Evolutionary conservation across 192 early-diverging fungal genomes (phyloP), one percentile per base, ranked within the genome.

Genomic region (Chytriomyces confervae): DNA sequence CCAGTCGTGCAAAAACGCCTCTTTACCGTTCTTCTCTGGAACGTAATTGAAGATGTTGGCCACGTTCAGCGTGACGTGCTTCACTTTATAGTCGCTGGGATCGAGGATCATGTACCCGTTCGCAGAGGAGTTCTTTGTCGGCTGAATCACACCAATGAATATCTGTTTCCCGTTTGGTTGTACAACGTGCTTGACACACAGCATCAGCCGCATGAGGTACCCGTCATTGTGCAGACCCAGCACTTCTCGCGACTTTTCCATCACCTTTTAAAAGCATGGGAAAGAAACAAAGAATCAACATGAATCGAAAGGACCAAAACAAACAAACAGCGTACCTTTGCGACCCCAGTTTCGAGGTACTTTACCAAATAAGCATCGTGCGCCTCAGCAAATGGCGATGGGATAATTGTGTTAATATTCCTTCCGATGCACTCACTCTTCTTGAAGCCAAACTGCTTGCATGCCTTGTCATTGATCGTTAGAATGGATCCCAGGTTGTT

Each of bases 321-420:
- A 45, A 29, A 47, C 36, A 72, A 50, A 5, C 36, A 79, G 6
- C 10, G 45, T 11, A 83, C 84, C 81, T 84, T 86, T 29, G 83
- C 80, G 44, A 70, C 66, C 64, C 85, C 85, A 61, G 85, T 86
- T 27, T 86, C 82, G 5, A 86, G 75, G 75, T 86, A 86, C 29
- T 72, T 63, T 45, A 53, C n/a, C 9, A 86, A 61, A 47, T 81
- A 77, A 16, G 13, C 48, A 66, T 86, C 85, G 62, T 86, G 85
- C 3, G 77, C 36, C 62, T 86, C 85, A n/a, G 66, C n/a, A 66
- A 86, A 86, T 23, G 85, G 85, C 7, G 77, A 80, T 6, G 85
- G 85, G 49, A 86, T 44, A 51, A 86, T 84, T 5, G 48, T 79
- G 27, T 45, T 79, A 46, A 86, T 82, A 72, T 86, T 86, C 36